Evolutionary conservation across 2,329 filamentous ascomycete species (phyloP).

Genomic region (Aspergillus eucalypticola): DNA sequence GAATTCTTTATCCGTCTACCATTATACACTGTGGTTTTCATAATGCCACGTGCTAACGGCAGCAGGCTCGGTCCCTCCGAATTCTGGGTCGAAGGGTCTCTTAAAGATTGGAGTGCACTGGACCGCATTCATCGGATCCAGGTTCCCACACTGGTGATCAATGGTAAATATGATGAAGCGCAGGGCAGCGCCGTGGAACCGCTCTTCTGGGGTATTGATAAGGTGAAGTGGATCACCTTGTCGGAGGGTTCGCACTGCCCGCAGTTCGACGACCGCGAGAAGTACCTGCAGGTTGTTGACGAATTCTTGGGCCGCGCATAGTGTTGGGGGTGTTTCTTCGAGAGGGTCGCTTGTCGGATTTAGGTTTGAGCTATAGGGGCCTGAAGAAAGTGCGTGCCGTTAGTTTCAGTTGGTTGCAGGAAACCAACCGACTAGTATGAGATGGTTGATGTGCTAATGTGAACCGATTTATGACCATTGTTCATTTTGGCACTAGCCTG

Average conservation of each 20-base stretch:
- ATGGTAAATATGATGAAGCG: slow-evolving; percentile 4
- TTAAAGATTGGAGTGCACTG: slow-evolving; percentile 4
- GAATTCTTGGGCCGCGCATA: not conserved
- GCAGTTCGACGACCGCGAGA: slow-evolving; percentile 1
- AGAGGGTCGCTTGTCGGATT: not conserved
- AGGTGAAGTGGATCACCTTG: slow-evolving; percentile 3
- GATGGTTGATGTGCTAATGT: not conserved
- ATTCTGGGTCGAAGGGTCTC: not conserved
- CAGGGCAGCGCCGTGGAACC: slow-evolving; percentile 3
- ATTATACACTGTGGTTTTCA: not conserved
- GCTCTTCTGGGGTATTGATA: slow-evolving; percentile 1
- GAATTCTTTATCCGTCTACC: no score
- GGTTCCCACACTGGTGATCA: slow-evolving; percentile 2
- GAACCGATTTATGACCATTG: not conserved
- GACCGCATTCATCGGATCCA: not conserved
- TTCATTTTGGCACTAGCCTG: not conserved
- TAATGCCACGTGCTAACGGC: not conserved
- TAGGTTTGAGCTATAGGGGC: not conserved
- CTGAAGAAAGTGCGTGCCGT: not conserved
- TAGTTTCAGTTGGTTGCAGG: not conserved
- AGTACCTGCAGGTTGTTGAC: not conserved
- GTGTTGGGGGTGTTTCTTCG: not conserved
- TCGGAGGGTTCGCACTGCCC: slow-evolving; percentile 2
- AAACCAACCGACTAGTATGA: not conserved
- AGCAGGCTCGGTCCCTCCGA: slow-evolving; percentile 1